Evolutionary conservation across 495 filamentous ascomycete species (phyloP), one percentile per base, ranked within the genome.

Genomic region (Xylaria sp.): DNA sequence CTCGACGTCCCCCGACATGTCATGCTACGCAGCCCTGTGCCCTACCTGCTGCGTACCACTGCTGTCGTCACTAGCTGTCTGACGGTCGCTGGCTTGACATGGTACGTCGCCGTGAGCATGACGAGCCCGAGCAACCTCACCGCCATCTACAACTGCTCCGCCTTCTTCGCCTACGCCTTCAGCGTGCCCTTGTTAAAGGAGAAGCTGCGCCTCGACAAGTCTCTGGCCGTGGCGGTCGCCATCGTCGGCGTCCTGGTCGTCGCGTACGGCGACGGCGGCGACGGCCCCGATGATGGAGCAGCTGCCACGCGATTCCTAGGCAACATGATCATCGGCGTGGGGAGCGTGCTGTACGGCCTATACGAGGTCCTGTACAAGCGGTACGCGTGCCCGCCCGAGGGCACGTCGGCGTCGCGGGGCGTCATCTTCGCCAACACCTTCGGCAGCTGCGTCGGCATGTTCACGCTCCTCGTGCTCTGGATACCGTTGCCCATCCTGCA

Each of bases 91-190:
- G 96, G 95, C 1, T 88, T 92, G n/a, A 94, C 91, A 61, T 99
- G 96, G 96, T 99, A 98, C 73, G 84, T 97, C 17, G 96, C 96
- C 5, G 95, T 99, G 48, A 92, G 92, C 78, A 84, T 97, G 87
- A 99, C 96, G 0, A 96, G 92, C 15, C 90, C 96, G 31, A 92
- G 90, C 73, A 96, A 99, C 76, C 83, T 99, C 67, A 99, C 96
- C 0, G 96, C 96, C 31, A 99, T 99, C 77, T 99, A 98, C 86
- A 99, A 99, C 80, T 99, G 96, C 85, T 97, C 93, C 61, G 95
- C 96, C 59, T 99, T 99, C 82, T 99, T 98, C 80, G 96, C 96
- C 40, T 99, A 99, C 78, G 95, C 90, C 12, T 99, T 99, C 76
- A 93, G 92, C 57, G 93, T 99, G 29, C 94, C 93, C 0, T 78